Evolutionary conservation across 2,329 filamentous ascomycete genomes (phyloP).

Genomic region (Magnaporthiopsis rhizophila): DNA sequence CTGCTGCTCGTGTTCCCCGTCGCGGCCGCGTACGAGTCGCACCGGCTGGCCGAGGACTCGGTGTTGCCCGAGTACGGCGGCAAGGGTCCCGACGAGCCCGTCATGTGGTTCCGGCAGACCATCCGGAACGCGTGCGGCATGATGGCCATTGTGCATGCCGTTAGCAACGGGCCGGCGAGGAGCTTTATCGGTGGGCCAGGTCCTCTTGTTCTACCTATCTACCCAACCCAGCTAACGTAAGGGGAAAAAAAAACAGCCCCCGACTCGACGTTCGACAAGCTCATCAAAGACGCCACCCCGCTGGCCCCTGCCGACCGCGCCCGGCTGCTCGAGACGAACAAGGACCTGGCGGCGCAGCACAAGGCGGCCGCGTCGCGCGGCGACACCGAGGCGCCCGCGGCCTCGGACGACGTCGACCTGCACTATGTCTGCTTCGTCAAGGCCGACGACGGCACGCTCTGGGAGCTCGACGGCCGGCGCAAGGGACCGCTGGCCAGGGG

Average conservation of each 20-base stretch:
- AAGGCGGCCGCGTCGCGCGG: constrained; percentile 67
- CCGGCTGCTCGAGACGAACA: constrained; percentile 66
- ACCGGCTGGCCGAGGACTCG: constrained; percentile 66
- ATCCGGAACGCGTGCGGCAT: constrained; percentile 90
- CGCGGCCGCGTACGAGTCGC: constrained; percentile 67
- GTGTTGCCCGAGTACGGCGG: constrained; percentile 56
- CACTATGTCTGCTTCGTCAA: constrained; percentile 97
- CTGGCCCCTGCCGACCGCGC: constrained; percentile 60
- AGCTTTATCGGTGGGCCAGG: constrained; percentile 46
- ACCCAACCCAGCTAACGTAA: too few relatives aligned
- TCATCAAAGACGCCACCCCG: constrained; percentile 64
- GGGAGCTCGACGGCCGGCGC: constrained; percentile 52
- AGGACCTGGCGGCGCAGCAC: constrained; percentile 71
- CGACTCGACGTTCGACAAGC: constrained; percentile 49
- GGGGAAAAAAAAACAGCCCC: background rate
- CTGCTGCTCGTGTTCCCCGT: constrained; percentile 90
- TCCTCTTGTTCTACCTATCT: background rate
- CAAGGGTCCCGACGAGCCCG: constrained; percentile 61
- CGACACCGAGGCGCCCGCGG: constrained; percentile 69
- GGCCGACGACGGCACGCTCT: constrained; percentile 52
- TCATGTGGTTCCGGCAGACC: constrained; percentile 92
- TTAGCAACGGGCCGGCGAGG: constrained; percentile 66
- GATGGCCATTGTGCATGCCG: constrained; percentile 79
- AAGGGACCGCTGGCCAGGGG: constrained; percentile 52
- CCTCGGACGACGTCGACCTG: constrained; percentile 76